Evolutionary conservation across 345 rosid species (phyloP).

Genomic region (Moricandia arvensis): DNA sequence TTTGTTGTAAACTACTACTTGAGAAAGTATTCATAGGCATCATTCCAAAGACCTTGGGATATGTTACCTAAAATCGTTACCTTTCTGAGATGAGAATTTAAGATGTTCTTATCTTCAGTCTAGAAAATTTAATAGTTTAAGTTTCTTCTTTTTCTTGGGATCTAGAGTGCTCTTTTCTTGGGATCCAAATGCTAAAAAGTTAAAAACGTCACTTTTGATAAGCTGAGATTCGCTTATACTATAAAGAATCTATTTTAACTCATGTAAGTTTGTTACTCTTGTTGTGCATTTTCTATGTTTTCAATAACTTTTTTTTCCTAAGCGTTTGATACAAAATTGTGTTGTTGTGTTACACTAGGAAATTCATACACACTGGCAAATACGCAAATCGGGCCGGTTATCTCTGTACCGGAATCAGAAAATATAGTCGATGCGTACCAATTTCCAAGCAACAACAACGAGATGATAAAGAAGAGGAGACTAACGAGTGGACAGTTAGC

Average conservation of each 20-base stretch:
- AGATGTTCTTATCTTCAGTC: constrained; percentile 6
- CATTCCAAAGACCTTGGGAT: constrained; percentile 21
- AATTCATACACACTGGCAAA: constrained; percentile 40
- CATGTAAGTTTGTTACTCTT: neutral
- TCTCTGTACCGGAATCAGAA: constrained; percentile 40
- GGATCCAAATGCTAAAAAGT: constrained; percentile 32
- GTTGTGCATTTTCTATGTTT: constrained; percentile 2
- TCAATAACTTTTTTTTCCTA: neutral
- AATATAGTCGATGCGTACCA: constrained; percentile 23
- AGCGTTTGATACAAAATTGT: neutral
- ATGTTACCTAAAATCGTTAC: constrained; percentile 1
- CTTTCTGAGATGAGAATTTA: constrained; percentile 14
- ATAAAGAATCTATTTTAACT: no score
- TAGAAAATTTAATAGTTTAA: neutral
- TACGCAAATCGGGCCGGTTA: constrained; percentile 39
- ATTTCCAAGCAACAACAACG: constrained; percentile 33
- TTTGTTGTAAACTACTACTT: neutral
- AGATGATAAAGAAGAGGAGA: constrained; percentile 67
- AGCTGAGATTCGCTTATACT: constrained; percentile 6
- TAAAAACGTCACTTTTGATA: constrained; percentile 23
- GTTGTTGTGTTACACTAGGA: constrained; percentile 15
- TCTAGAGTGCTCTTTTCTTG: constrained; percentile 7
- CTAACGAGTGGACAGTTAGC: constrained; percentile 74
- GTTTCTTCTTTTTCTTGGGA: constrained; percentile 14
- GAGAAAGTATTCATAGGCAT: neutral